Evolutionary conservation across 73 alveolate species (phyloP).

Genomic region (Paramecium octaurelia): DNA sequence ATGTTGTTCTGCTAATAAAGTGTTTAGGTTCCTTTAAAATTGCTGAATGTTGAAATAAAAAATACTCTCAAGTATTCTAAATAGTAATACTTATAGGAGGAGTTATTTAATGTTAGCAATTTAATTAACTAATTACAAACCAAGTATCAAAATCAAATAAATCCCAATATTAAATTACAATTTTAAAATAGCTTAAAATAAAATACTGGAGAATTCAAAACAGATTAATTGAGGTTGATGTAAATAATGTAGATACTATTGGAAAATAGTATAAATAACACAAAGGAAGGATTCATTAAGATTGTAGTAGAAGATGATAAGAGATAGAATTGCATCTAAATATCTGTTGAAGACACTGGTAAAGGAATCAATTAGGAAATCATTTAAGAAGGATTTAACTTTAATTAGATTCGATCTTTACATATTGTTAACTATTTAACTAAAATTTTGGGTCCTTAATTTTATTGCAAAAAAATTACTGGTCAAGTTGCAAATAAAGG

Average conservation of each 20-base stretch:
- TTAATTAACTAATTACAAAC: not conserved
- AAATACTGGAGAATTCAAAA: not conserved
- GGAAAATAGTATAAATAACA: not conserved
- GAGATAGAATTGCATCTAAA: not conserved
- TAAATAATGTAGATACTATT: not conserved
- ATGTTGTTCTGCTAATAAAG: not conserved
- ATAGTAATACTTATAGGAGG: not conserved
- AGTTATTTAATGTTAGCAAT: not conserved
- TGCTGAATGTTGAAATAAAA: not conserved
- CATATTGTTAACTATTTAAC: not conserved
- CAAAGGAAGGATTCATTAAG: constrained; percentile 25
- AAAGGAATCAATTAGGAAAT: not conserved
- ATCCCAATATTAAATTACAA: not conserved
- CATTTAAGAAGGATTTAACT: not conserved
- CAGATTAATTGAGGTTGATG: not conserved
- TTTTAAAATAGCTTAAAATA: not conserved
- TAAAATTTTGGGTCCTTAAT: not conserved
- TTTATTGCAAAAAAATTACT: not conserved
- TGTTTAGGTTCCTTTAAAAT: not conserved
- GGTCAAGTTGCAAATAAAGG: constrained; percentile 28
- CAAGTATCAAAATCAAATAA: not conserved
- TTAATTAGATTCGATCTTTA: not conserved
- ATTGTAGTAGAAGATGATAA: not conserved
- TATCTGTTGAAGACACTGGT: constrained; percentile 31
- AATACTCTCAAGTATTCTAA: not conserved